These are phyloP conservation scores for Mucor piriformis DNA, from an alignment of 371 early-diverging fungal species.

Conservation along the genomic window DNA sequence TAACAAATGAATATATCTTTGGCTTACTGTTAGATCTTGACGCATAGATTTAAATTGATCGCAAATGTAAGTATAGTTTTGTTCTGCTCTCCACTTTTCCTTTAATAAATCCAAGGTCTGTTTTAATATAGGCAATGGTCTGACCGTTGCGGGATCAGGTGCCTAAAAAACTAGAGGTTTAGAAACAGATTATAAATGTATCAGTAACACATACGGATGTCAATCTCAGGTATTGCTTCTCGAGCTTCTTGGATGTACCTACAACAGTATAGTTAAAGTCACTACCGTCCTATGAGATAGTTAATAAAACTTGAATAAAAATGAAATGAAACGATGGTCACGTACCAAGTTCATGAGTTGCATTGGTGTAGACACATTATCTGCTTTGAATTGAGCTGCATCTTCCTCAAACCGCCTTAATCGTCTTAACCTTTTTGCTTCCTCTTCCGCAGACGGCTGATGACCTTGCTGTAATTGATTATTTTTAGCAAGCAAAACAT, in stretches of 20 bases:
- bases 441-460: conserved; percentile 36
- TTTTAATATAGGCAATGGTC: conserved; percentile 79
- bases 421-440: conserved; percentile 40
- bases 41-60: conserved; percentile 95
- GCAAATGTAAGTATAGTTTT: conserved; percentile 90
- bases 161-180: conserved; percentile 61
- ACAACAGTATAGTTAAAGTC: conserved; percentile 84
- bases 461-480: conserved; percentile 26
- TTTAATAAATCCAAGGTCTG: conserved; percentile 77
- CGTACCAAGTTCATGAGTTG: conserved; percentile 15
- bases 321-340: not conserved
- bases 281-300: conserved; percentile 60
- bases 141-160: conserved; percentile 89
- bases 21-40: conserved; percentile 84
- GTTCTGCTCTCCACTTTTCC: conserved; percentile 78
- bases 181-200: no score
- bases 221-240: conserved; percentile 88
- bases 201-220: conserved; percentile 84
- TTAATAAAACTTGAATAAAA: not conserved
- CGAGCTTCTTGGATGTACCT: conserved; percentile 82
- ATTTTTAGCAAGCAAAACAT: conserved; percentile 15
- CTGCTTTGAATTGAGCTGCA: conserved; percentile 22
- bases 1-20: conserved; percentile 17
- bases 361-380: conserved; percentile 8
- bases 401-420: conserved; percentile 53